Evolutionary conservation across 2,329 filamentous ascomycete genomes (phyloP).

Genomic region (Aspergillus tubingensis): DNA sequence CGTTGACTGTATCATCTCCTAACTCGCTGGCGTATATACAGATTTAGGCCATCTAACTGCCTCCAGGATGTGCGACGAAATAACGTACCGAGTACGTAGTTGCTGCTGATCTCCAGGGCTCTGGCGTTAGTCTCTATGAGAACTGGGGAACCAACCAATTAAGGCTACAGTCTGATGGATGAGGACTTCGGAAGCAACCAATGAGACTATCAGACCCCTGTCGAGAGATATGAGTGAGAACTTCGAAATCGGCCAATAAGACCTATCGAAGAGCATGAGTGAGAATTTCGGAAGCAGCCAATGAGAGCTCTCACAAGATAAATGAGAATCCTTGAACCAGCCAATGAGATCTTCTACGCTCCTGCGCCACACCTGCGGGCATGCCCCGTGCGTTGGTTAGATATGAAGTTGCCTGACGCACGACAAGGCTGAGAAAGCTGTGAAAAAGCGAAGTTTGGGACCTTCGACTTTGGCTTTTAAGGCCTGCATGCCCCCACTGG

Average conservation of each 20-base stretch:
- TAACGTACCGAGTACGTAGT: not conserved
- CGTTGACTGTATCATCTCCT: too few relatives aligned
- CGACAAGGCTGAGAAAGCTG: not conserved
- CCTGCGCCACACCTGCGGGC: not conserved
- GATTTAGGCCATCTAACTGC: not conserved
- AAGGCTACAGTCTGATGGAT: too few relatives aligned
- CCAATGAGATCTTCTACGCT: not conserved
- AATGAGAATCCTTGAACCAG: not conserved
- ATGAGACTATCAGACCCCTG: not conserved
- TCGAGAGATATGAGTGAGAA: too few relatives aligned
- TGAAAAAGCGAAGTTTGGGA: not conserved
- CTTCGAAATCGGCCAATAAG: not conserved
- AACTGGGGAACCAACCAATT: not conserved
- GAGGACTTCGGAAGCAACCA: not conserved
- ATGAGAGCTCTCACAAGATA: not conserved
- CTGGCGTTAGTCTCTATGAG: not conserved
- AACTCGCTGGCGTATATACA: not conserved
- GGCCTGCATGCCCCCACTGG: not conserved
- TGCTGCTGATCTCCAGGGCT: not conserved
- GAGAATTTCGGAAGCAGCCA: conserved; percentile 1
- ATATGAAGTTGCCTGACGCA: not conserved
- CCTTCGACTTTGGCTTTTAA: not conserved
- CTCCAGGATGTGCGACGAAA: not conserved
- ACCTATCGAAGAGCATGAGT: not conserved
- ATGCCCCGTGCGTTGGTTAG: not conserved